A percentile compares a stretch with the other conserved stretches of the same genome.
phyloP scores from a whole-genome alignment of 2,329 filamentous ascomycete species.

The Alternaria sp. region DNA sequence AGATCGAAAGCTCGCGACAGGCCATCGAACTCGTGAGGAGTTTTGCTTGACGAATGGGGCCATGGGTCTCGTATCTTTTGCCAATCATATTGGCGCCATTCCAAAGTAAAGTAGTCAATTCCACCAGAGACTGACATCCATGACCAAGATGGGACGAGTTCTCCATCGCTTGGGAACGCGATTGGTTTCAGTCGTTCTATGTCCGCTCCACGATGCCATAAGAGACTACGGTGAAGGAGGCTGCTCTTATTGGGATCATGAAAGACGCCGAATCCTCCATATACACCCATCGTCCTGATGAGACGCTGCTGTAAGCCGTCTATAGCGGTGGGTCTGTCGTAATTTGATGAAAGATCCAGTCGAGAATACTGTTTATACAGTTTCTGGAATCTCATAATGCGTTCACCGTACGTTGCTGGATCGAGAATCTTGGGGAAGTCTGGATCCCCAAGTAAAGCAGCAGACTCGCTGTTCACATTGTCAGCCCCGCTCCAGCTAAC shows the following conservation, averaged over 20 bases:
- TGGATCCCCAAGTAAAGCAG: conserved; percentile 36
- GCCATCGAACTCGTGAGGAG: too few relatives aligned
- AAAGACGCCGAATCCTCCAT: conserved; percentile 43
- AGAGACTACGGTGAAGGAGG: conserved; percentile 10
- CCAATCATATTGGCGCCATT: too few relatives aligned
- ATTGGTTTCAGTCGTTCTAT: neutral
- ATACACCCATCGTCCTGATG: conserved; percentile 17
- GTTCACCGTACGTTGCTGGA: conserved; percentile 1
- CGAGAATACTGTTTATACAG: conserved; percentile 35
- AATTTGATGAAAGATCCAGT: conserved; percentile 20
- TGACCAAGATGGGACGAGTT: conserved; percentile 15
- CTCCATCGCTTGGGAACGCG: neutral
- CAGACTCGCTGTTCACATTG: conserved; percentile 15
- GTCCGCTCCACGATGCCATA: conserved; percentile 9
- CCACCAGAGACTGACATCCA: conserved; percentile 23
- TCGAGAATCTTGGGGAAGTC: conserved; percentile 23
- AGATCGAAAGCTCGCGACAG: too few relatives aligned
- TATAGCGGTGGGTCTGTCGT: conserved; percentile 42
- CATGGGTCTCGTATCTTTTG: too few relatives aligned
- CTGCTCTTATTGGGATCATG: conserved; percentile 18
- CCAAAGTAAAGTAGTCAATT: conserved; percentile 13
- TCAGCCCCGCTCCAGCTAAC: neutral
- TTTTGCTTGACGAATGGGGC: too few relatives aligned
- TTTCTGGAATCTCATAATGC: conserved; percentile 7
- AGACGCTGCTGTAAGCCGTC: conserved; percentile 41